phyloP scores from a whole-genome alignment of 148 eudicot genomes.

The Rhododendron williamsianum region DNA sequence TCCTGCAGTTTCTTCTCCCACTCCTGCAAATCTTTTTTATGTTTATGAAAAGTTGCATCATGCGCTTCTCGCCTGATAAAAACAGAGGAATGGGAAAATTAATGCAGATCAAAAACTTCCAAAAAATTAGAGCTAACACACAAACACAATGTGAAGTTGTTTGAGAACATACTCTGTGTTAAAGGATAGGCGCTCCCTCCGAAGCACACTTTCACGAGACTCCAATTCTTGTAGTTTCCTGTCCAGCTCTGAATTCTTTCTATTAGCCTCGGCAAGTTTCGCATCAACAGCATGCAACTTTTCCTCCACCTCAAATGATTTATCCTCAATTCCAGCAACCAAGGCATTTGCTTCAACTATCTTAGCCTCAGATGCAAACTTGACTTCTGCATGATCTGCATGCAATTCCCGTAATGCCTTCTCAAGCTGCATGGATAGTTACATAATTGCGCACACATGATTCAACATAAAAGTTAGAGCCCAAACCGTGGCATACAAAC shows the following conservation, averaged over 20 bases:
- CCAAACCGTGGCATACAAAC: neutral
- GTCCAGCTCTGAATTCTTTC: constrained; percentile 62
- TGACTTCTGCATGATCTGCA: constrained; percentile 45
- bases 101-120: constrained; percentile 1
- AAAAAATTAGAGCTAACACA: neutral
- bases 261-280: constrained; percentile 62
- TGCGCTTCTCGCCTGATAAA: constrained; percentile 58
- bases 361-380: constrained; percentile 44
- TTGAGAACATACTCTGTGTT: constrained; percentile 55
- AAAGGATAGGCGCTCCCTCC: constrained; percentile 52
- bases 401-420: constrained; percentile 58
- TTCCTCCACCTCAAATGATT: constrained; percentile 52
- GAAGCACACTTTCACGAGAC: constrained; percentile 65
- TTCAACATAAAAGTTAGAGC: neutral
- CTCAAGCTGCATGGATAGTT: constrained; percentile 59
- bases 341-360: constrained; percentile 45
- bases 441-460: neutral
- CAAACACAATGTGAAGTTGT: neutral
- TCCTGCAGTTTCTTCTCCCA: constrained; percentile 89
- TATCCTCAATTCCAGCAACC: constrained; percentile 51
- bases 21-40: constrained; percentile 60
- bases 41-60: constrained; percentile 44
- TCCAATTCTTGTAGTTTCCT: constrained; percentile 74
- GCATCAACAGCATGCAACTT: constrained; percentile 54
- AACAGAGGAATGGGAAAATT: constrained; percentile 15